Evolutionary conservation across 805 yeast genomes (phyloP).

Genomic region (Peterozyma xylosa): DNA sequence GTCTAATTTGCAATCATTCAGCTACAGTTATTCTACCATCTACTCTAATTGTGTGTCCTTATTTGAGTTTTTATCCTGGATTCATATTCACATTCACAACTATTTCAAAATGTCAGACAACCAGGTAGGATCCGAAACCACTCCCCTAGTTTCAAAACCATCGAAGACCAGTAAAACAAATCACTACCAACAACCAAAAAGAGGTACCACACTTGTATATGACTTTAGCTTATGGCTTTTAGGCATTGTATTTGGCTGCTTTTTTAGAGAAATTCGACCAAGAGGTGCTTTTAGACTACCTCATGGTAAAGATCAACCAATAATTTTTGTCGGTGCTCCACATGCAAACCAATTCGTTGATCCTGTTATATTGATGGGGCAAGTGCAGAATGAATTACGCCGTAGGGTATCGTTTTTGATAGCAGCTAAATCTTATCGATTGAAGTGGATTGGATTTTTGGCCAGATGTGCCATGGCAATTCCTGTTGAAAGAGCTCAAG

Average conservation of each 20-base stretch:
- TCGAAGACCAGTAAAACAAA: no score
- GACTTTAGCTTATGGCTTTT: constrained; percentile 48
- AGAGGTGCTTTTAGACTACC: constrained; percentile 65
- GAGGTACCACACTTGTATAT: constrained; percentile 24
- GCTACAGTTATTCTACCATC: no score
- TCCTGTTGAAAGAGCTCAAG: constrained; percentile 92
- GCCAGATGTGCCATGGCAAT: constrained; percentile 75
- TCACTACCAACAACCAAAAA: no score
- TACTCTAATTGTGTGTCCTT: no score
- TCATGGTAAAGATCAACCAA: constrained; percentile 40
- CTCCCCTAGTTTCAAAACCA: no score
- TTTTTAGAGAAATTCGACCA: constrained; percentile 68
- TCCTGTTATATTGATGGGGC: constrained; percentile 70
- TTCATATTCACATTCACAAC: no score
- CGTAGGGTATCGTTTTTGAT: constrained; percentile 45
- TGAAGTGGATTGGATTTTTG: constrained; percentile 60
- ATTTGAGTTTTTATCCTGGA: no score
- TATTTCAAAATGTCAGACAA: no score
- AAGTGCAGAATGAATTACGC: constrained; percentile 46
- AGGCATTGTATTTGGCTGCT: constrained; percentile 40
- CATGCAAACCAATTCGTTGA: constrained; percentile 85
- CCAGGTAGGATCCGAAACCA: no score
- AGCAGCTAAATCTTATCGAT: constrained; percentile 43
- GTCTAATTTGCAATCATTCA: no score
- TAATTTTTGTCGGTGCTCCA: constrained; percentile 76